Conservation (phyloP, 73 alveolate genomes). For the Paramecium sexaurelia region DNA sequence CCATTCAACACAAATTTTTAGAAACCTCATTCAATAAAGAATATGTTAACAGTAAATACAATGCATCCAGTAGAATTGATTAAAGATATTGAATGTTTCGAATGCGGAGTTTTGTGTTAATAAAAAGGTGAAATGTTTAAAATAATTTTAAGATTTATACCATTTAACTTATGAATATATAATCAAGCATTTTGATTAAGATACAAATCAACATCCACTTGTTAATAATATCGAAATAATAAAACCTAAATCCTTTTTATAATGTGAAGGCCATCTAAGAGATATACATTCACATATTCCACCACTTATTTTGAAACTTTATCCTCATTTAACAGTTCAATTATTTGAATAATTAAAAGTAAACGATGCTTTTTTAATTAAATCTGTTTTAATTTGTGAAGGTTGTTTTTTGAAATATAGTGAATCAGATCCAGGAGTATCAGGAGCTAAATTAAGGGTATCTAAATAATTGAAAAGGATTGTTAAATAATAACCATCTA, state of each 20-base stretch:
- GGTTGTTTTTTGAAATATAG: constrained; percentile 38
- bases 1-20: constrained; percentile 51
- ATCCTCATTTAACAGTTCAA: constrained; percentile 63
- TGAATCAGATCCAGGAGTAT: constrained; percentile 22
- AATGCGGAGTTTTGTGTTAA: constrained; percentile 46
- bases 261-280: constrained; percentile 43
- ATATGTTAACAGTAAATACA: constrained; percentile 58
- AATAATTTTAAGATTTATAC: constrained; percentile 17
- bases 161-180: constrained; percentile 61
- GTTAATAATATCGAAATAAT: constrained; percentile 46
- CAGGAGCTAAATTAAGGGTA: constrained; percentile 36
- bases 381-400: constrained; percentile 34
- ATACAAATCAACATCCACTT: constrained; percentile 26
- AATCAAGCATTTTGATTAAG: constrained; percentile 53
- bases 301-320: constrained; percentile 15
- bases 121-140: background rate
- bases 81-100: constrained; percentile 62
- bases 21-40: constrained; percentile 59
- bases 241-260: constrained; percentile 42
- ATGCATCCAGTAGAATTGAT: constrained; percentile 63
- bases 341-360: constrained; percentile 47
- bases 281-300: constrained; percentile 66
- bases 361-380: constrained; percentile 54
- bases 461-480: background rate
- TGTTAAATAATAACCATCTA: background rate